Conservation (phyloP, 176 grass and related monocot genomes). For the Raddia guianensis region DNA sequence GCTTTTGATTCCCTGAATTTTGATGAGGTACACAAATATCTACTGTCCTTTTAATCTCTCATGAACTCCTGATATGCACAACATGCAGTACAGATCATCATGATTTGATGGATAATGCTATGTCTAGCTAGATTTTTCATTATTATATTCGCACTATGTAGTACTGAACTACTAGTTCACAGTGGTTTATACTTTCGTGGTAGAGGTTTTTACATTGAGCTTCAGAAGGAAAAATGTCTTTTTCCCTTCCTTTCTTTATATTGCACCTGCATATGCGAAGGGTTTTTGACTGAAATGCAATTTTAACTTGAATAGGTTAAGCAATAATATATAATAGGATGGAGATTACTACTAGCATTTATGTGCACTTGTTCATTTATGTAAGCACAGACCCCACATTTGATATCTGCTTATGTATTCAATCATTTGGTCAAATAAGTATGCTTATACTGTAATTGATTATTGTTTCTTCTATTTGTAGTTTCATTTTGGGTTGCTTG, state of each 20-base stretch:
- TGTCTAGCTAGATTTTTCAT: constrained; percentile 35
- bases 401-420: constrained; percentile 32
- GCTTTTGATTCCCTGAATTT: constrained; percentile 76
- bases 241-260: not conserved
- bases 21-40: constrained; percentile 67
- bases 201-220: constrained; percentile 12
- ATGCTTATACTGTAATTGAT: not conserved
- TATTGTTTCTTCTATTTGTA: constrained; percentile 16
- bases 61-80: not conserved
- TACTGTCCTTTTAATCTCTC: constrained; percentile 28
- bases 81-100: not conserved
- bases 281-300: not conserved
- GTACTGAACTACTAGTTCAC: constrained; percentile 26
- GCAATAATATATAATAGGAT: constrained; percentile 2
- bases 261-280: not conserved
- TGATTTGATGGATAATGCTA: constrained; percentile 4
- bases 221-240: not conserved
- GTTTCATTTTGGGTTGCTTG: constrained; percentile 17
- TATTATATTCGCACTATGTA: constrained; percentile 2
- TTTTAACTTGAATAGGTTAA: constrained; percentile 7
- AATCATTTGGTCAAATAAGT: constrained; percentile 20
- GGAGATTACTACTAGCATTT: constrained; percentile 1
- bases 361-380: constrained; percentile 21
- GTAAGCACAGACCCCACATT: not conserved
- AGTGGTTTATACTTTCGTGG: constrained; percentile 14